Evolutionary conservation across 2,329 filamentous ascomycete species (phyloP), one percentile per base, ranked within the genome.

Genomic region (Drechmeria coniospora): DNA sequence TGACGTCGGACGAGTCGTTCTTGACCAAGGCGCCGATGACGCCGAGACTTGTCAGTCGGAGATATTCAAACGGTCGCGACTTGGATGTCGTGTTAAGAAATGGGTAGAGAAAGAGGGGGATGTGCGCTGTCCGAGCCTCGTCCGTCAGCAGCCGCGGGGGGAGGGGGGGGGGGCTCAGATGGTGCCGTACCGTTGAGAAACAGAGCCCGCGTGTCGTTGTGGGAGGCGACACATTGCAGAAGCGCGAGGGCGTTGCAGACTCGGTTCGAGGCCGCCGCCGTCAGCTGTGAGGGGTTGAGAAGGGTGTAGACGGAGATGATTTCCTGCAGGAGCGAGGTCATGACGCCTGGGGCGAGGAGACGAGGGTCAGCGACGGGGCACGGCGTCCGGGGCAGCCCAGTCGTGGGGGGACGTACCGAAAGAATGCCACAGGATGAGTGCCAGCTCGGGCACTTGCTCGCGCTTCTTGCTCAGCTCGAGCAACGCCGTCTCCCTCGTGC

Each of bases 81-180:
- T 98, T 98, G 19, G 90, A 95, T 1, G 90, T 98, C 4, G 90
- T 98, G 59, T 98, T 98, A 36, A 98, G 73, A 49, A 98, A 98
- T 0, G 90, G 90, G 45, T 98, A 98, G 32, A 98, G 74, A 54
- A 94, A 98, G 27, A 98, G 72, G 6, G 90, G 90, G 33, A 98
- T 95, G 47, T 98, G 90, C 21, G 90, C 90, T 94, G 27, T 25
- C 12, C 4, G 13, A 16, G 33, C 34, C 21, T 37, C 2, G 26
- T 34, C 30, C 33, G 18, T 32, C 28, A 38, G 30, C 20, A 11
- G 18, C 10, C 18, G 18, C 18, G 9, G 9, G 20, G 20, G 5
- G 9, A 21, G 9, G 10, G 18, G 20, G 10, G 20, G 20, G 10
- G 20, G 20, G 10, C 20, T n/a, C n/a, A n/a, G 20, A 11, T 5